Percentiles rank a stretch among this genome's conserved stretches.
Conservation (phyloP, 2,329 filamentous ascomycete genomes). For the Penicillium sp. region DNA sequence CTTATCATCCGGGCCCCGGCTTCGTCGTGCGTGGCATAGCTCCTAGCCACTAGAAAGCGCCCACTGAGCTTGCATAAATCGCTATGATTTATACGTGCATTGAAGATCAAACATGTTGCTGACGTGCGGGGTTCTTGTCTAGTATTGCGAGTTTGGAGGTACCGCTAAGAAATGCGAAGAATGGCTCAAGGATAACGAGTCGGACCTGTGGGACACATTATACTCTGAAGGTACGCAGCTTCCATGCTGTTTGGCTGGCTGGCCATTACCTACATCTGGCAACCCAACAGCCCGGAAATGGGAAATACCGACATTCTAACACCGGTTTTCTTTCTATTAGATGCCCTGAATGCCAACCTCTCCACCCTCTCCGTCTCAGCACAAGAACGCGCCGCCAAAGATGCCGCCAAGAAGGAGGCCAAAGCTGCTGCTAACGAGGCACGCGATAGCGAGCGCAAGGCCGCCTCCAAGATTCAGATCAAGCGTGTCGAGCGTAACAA, state of each 20-base stretch:
- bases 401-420: slow-evolving; percentile 93
- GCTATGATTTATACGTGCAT: background rate
- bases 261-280: background rate
- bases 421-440: slow-evolving; percentile 87
- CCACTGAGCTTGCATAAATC: background rate
- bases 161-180: slow-evolving; percentile 96
- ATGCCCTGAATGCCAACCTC: slow-evolving; percentile 79
- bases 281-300: background rate
- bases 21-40: slow-evolving; percentile 5
- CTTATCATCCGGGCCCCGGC: background rate
- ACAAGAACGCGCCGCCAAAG: slow-evolving; percentile 91
- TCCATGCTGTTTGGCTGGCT: background rate
- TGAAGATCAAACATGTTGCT: background rate
- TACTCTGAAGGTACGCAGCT: slow-evolving; percentile 73
- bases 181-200: slow-evolving; percentile 79
- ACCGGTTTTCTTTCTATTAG: slow-evolving; percentile 42
- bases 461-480: slow-evolving; percentile 79
- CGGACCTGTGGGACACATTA: slow-evolving; percentile 71
- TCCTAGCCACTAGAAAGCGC: slow-evolving; percentile 4
- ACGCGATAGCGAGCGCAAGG: slow-evolving; percentile 78
- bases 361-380: slow-evolving; percentile 84
- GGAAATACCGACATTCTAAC: background rate
- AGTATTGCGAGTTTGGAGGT: slow-evolving; percentile 99
- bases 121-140: slow-evolving; percentile 57
- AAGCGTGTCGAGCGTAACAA: slow-evolving; percentile 98